Conservation (phyloP, 2,329 filamentous ascomycete species). For the Arthrocladium fulminans region DNA sequence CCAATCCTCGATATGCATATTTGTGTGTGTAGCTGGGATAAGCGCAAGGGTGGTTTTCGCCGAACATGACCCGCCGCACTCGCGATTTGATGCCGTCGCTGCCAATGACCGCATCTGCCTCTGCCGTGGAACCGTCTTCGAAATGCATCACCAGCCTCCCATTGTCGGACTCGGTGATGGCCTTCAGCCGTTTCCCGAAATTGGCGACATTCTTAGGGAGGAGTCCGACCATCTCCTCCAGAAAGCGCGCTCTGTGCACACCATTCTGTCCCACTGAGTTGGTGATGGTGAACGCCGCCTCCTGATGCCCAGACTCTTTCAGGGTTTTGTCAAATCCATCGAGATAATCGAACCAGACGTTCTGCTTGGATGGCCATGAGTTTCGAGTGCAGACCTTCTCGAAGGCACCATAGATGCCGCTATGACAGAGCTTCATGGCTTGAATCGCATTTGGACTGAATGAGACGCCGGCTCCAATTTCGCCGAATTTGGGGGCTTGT, state of each 20-base stretch:
- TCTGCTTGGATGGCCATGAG: constrained; percentile 26
- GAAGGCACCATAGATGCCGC: constrained; percentile 35
- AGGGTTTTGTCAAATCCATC: constrained; percentile 26
- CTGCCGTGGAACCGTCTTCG: constrained; percentile 34
- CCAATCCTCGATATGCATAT: constrained; percentile 53
- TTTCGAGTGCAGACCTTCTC: constrained; percentile 27
- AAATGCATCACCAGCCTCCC: constrained; percentile 34
- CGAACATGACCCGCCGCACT: constrained; percentile 46
- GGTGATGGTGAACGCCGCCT: constrained; percentile 33
- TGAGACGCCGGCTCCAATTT: constrained; percentile 45
- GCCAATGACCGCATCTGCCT: constrained; percentile 40
- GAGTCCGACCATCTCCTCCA: constrained; percentile 42
- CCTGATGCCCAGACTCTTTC: constrained; percentile 26
- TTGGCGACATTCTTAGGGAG: constrained; percentile 35
- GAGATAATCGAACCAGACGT: constrained; percentile 37
- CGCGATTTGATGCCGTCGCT: constrained; percentile 57
- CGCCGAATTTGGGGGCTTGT: constrained; percentile 39
- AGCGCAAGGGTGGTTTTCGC: constrained; percentile 35
- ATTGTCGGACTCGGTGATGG: constrained; percentile 13
- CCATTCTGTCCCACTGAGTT: constrained; percentile 25
- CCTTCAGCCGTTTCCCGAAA: constrained; percentile 35
- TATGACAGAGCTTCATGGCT: constrained; percentile 40
- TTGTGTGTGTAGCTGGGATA: constrained; percentile 43
- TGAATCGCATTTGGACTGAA: constrained; percentile 42
- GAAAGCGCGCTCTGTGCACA: constrained; percentile 42